These are phyloP conservation scores for Hericium alpestre DNA, from an alignment of 768 basidiomycete genomes.

Conservation along the genomic window DNA sequence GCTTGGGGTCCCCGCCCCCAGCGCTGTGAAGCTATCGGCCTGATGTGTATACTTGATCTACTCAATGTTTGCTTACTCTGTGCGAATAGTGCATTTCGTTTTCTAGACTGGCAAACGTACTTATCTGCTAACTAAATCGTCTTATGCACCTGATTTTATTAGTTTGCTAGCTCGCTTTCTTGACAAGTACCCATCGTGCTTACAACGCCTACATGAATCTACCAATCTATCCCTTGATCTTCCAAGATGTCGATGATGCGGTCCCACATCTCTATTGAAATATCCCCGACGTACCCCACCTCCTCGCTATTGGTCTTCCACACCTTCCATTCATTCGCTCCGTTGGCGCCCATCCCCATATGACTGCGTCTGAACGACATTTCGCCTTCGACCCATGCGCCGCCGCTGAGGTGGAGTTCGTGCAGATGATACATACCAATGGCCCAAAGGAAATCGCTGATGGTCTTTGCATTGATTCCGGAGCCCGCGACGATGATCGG, in stretches of 20 bases:
- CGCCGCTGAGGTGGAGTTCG: constrained; percentile 72
- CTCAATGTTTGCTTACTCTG: no score
- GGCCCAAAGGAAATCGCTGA: constrained; percentile 35
- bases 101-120: no score
- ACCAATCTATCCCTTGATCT: no score
- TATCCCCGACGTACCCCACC: constrained; percentile 40
- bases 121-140: no score
- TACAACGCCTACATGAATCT: no score
- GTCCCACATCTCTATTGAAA: constrained; percentile 24
- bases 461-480: constrained; percentile 53
- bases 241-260: neutral
- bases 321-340: constrained; percentile 49
- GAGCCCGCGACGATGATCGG: constrained; percentile 57
- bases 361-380: constrained; percentile 42
- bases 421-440: constrained; percentile 47
- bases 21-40: no score
- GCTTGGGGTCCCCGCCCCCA: no score
- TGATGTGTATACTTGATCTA: no score
- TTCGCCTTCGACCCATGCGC: constrained; percentile 44
- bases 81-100: no score
- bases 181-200: no score
- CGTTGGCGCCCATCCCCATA: constrained; percentile 60
- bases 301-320: constrained; percentile 52
- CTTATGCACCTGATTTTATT: no score
- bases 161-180: no score